Percentiles rank a stretch among this genome's conserved stretches.
Conservation (phyloP, 2,329 filamentous ascomycete species). For the Periconia macrospinosa region DNA sequence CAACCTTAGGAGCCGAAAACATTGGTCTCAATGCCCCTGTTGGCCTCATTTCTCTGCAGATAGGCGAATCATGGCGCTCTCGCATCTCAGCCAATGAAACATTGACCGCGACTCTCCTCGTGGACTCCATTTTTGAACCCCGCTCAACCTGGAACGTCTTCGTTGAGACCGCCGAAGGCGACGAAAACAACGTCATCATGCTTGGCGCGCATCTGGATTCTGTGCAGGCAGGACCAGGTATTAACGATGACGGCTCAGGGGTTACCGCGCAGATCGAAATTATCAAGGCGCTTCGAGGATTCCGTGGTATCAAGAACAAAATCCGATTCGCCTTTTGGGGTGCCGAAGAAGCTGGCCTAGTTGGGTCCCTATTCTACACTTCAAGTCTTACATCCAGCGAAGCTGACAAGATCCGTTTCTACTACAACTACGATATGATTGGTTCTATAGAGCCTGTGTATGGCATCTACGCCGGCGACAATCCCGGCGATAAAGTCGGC, state of each 20-base stretch:
- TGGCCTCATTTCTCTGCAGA: conserved; percentile 2
- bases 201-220: conserved; percentile 15
- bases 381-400: conserved; percentile 57
- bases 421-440: conserved; percentile 71
- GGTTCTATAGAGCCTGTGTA: conserved; percentile 7
- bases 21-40: conserved; percentile 4
- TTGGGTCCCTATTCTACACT: conserved; percentile 60
- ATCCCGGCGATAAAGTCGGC: conserved; percentile 39
- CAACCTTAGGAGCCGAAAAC: conserved; percentile 5
- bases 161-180: conserved; percentile 62
- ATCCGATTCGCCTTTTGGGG: conserved; percentile 71
- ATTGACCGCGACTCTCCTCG: conserved; percentile 1
- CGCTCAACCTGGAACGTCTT: conserved; percentile 58
- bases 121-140: conserved; percentile 43
- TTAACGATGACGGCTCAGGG: conserved; percentile 54
- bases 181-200: conserved; percentile 54
- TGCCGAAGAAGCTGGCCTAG: conserved; percentile 67
- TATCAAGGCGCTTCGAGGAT: conserved; percentile 54
- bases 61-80: conserved; percentile 1
- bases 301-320: conserved; percentile 62
- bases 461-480: conserved; percentile 23
- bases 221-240: conserved; percentile 56
- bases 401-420: conserved; percentile 64
- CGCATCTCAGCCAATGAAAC: conserved; percentile 3
- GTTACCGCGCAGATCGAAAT: conserved; percentile 61